phyloP scores from a whole-genome alignment of 2,329 filamentous ascomycete genomes.

The Fusarium sterilihyphosum region DNA sequence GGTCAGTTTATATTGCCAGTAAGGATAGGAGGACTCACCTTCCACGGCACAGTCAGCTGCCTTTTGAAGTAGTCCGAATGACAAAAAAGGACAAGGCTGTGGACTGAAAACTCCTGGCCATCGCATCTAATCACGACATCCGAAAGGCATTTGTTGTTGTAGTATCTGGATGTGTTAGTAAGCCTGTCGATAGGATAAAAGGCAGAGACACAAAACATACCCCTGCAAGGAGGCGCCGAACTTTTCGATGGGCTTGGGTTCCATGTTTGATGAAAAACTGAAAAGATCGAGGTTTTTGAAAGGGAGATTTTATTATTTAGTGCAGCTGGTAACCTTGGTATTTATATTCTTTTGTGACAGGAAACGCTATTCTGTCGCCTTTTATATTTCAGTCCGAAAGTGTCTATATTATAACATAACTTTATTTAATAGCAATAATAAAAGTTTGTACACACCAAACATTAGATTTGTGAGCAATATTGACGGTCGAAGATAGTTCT shows the following conservation, averaged over 20 bases:
- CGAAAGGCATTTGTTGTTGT: not conserved
- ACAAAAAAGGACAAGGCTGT: not conserved
- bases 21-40: not conserved
- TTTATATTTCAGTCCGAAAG: accelerated
- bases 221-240: not conserved
- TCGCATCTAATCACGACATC: not conserved
- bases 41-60: not conserved
- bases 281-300: accelerated
- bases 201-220: not conserved
- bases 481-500: accelerated
- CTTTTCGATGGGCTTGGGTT: not conserved
- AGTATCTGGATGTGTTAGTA: not conserved
- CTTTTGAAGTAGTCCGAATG: not conserved
- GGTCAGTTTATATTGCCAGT: accelerated
- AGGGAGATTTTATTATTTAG: accelerated
- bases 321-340: accelerated
- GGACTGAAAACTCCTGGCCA: not conserved
- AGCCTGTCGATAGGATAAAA: accelerated
- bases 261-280: not conserved
- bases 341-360: too few species aligned
- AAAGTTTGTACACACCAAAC: accelerated
- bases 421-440: accelerated
- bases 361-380: accelerated
- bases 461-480: too few species aligned
- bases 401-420: accelerated